Conservation (phyloP, 2,329 filamentous ascomycete genomes). For the Chaetoscypha palmicola region DNA sequence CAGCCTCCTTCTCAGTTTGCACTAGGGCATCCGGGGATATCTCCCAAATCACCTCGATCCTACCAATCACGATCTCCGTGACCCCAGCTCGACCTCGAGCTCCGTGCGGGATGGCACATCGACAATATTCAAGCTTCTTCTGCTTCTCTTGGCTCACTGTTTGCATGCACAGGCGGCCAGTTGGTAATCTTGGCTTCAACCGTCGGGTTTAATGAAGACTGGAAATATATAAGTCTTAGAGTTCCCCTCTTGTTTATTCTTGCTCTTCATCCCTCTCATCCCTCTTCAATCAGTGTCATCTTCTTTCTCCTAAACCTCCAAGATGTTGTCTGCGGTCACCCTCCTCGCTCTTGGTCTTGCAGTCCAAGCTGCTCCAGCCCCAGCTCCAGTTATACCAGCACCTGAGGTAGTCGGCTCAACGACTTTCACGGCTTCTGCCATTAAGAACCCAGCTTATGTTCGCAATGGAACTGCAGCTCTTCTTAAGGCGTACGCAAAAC, state of each 20-base stretch:
- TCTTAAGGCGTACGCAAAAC: constrained; percentile 29
- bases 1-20: not conserved
- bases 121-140: constrained; percentile 3
- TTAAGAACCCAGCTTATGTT: constrained; percentile 23
- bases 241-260: not conserved
- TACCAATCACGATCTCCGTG: too few relatives aligned
- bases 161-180: too few relatives aligned
- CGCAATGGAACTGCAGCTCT: constrained; percentile 29
- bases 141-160: not conserved
- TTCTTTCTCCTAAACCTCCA: constrained; percentile 7
- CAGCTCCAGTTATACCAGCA: not conserved
- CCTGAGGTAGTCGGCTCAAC: constrained; percentile 4
- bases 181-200: constrained; percentile 1
- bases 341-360: constrained; percentile 24
- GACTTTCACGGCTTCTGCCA: constrained; percentile 23
- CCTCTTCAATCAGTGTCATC: not conserved
- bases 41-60: too few relatives aligned
- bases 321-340: constrained; percentile 26
- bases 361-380: constrained; percentile 16
- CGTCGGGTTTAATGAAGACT: not conserved
- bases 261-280: not conserved
- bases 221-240: not conserved
- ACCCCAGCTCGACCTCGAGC: too few relatives aligned
- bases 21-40: not conserved
- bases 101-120: not conserved